Percentiles rank a stretch among this genome's conserved stretches.
Conservation (phyloP, 1,284 basidiomycete species). For the Ganoderma meredithae region DNA sequence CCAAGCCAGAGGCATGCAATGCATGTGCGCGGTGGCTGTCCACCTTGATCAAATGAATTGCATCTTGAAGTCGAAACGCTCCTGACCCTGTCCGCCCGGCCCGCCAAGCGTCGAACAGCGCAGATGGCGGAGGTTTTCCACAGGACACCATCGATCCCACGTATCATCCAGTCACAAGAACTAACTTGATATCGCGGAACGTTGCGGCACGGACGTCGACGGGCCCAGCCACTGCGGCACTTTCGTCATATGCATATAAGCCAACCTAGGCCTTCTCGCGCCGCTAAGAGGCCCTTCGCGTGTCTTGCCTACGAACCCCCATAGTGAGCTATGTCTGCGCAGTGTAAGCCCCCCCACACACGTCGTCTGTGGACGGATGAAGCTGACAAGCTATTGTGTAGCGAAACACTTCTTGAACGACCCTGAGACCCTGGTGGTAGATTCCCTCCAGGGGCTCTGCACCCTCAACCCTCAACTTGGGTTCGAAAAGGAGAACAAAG, state of each 20-base stretch:
- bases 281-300: background rate
- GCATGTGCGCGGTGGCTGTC: background rate
- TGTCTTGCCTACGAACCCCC: background rate
- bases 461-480: constrained; percentile 74
- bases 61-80: background rate
- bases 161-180: background rate
- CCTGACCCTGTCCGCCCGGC: background rate
- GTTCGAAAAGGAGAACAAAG: constrained; percentile 73
- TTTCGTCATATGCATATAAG: constrained; percentile 12
- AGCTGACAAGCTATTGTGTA: constrained; percentile 28
- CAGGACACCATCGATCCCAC: background rate
- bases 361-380: too few species aligned
- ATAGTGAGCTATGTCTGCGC: constrained; percentile 32
- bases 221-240: background rate
- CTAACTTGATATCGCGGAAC: background rate
- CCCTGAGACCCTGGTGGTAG: constrained; percentile 73
- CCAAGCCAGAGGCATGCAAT: background rate
- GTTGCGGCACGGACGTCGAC: background rate
- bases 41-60: too few species aligned
- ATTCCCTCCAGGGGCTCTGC: constrained; percentile 80
- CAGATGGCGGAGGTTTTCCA: background rate
- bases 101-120: background rate
- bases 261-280: background rate
- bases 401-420: constrained; percentile 83
- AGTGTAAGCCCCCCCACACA: constrained; percentile 25